Conservation (phyloP, 495 filamentous ascomycete genomes). For the Pyronema omphalodes region DNA sequence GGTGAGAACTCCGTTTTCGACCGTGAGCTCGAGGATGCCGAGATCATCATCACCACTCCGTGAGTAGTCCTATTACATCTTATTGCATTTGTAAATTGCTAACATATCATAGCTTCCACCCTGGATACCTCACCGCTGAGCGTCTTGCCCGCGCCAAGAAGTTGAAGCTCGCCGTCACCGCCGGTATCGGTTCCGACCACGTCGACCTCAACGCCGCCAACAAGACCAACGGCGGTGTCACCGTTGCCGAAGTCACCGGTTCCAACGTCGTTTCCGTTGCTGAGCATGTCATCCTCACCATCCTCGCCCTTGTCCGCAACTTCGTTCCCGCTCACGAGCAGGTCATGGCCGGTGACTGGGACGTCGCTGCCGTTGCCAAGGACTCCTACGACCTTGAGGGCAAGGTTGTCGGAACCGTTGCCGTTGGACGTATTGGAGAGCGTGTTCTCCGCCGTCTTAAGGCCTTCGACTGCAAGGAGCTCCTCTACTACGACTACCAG, state of each 20-base stretch:
- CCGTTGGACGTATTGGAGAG: constrained; percentile 93
- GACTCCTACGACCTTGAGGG: constrained; percentile 91
- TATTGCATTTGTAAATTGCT: not conserved
- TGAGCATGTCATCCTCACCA: constrained; percentile 97
- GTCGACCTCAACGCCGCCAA: constrained; percentile 94
- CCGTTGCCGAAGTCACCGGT: constrained; percentile 91
- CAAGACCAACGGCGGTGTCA: constrained; percentile 94
- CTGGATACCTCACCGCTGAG: constrained; percentile 90
- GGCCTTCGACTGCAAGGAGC: constrained; percentile 98
- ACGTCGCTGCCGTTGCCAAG: constrained; percentile 91
- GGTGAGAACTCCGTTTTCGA: constrained; percentile 85
- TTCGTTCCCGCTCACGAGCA: constrained; percentile 94
- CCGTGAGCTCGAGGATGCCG: constrained; percentile 84
- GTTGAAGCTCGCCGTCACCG: constrained; percentile 87
- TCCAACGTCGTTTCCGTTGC: constrained; percentile 81
- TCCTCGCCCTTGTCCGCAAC: constrained; percentile 89
- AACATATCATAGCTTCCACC: constrained; percentile 62
- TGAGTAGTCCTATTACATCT: constrained; percentile 31
- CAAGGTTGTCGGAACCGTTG: constrained; percentile 96
- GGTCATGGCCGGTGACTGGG: constrained; percentile 75
- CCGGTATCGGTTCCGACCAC: constrained; percentile 95
- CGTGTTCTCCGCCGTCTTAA: constrained; percentile 87
- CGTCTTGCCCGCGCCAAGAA: constrained; percentile 97
- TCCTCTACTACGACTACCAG: constrained; percentile 99
- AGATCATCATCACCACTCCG: constrained; percentile 98